Evolutionary conservation across 2,329 filamentous ascomycete genomes (phyloP).

Genomic region (Colletotrichum sp.): DNA sequence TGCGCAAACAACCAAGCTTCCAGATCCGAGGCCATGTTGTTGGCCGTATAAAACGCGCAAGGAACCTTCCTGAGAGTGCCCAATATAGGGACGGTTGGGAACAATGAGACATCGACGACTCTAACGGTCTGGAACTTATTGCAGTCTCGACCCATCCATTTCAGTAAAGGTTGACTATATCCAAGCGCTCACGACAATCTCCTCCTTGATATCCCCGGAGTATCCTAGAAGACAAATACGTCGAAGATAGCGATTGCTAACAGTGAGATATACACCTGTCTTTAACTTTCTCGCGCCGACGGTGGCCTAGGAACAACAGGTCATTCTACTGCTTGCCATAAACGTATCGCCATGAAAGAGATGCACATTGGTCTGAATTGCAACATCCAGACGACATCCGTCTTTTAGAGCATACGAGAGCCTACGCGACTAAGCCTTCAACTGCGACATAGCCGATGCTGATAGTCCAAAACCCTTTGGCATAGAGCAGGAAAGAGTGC

Average conservation of each 20-base stretch:
- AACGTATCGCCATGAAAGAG: too few relatives aligned
- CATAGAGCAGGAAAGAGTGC: too few relatives aligned
- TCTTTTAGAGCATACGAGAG: too few relatives aligned
- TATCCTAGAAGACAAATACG: background rate
- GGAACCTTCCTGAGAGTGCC: background rate
- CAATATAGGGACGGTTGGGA: background rate
- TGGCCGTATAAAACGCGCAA: background rate
- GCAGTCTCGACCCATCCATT: background rate
- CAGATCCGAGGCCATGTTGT: background rate
- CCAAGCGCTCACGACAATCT: background rate
- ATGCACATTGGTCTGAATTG: background rate
- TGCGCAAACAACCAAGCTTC: background rate
- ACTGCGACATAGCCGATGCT: too few relatives aligned
- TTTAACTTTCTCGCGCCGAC: background rate
- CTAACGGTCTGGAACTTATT: background rate
- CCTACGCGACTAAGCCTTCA: too few relatives aligned
- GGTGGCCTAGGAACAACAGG: background rate
- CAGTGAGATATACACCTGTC: background rate
- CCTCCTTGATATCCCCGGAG: rapidly evolving
- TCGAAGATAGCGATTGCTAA: background rate
- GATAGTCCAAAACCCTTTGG: too few relatives aligned
- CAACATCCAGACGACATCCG: rapidly evolving
- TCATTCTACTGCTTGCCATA: background rate
- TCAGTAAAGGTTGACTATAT: rapidly evolving
- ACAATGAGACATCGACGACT: background rate